Conservation (phyloP, 1,139 yeast genomes). For the Yamadazyma epiphylla region DNA sequence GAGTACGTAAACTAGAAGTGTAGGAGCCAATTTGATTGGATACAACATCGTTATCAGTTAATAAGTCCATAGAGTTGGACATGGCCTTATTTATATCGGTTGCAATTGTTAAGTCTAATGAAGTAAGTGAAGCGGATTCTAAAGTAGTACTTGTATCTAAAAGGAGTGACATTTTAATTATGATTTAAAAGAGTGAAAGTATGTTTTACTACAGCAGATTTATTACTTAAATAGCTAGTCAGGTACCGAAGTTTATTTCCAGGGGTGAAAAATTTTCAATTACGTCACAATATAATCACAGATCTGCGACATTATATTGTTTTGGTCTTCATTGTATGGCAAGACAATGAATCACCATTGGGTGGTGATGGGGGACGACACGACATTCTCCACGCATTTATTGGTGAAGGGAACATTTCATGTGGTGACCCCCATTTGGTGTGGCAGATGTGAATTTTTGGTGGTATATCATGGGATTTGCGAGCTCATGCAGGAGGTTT, state of each 20-base stretch:
- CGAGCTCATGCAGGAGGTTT: no score
- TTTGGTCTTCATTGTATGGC: neutral
- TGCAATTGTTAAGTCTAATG: conserved; percentile 3
- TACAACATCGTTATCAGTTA: conserved; percentile 9
- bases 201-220: no score
- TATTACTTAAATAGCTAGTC: neutral
- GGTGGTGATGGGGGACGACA: no score
- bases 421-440: no score
- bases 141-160: conserved; percentile 5
- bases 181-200: no score
- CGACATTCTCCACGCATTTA: no score
- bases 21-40: conserved; percentile 7
- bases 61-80: conserved; percentile 4
- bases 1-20: conserved; percentile 10
- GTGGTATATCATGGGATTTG: no score
- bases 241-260: neutral
- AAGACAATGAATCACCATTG: no score
- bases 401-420: no score
- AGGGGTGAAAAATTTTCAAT: neutral
- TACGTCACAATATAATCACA: neutral
- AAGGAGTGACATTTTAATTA: conserved; percentile 6
- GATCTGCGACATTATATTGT: neutral
- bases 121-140: conserved; percentile 4
- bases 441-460: no score
- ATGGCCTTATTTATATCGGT: conserved; percentile 1